Percentiles rank a stretch among this genome's conserved stretches.
phyloP scores from a whole-genome alignment of 2,329 filamentous ascomycete genomes.

The Diaporthe eres region DNA sequence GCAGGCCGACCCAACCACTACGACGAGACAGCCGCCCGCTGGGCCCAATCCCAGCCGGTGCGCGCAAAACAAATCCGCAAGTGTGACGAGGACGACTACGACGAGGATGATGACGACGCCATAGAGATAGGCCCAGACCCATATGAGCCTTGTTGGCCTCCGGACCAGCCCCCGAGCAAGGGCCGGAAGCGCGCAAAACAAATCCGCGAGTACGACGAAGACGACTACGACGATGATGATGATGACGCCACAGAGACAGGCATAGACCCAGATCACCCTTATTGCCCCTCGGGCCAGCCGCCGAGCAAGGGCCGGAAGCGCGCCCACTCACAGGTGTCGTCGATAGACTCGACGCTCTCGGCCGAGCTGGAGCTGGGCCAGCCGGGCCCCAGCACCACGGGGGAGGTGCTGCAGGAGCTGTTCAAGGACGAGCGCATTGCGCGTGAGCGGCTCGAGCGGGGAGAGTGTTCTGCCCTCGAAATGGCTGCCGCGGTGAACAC shows the following conservation, averaged over 20 bases:
- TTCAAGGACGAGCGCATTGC: neutral
- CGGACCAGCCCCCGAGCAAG: too few species aligned
- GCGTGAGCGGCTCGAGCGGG: neutral
- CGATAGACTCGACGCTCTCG: constrained; percentile 10
- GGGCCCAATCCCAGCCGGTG: neutral
- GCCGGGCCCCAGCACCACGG: neutral
- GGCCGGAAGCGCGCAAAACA: neutral
- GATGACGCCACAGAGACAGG: neutral
- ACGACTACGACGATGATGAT: neutral
- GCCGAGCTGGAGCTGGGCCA: constrained; percentile 13
- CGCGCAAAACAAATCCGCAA: neutral
- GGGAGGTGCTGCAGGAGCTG: neutral
- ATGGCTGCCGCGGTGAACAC: constrained; percentile 9
- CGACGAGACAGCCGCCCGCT: constrained; percentile 13
- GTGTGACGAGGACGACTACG: neutral
- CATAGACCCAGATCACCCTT: neutral
- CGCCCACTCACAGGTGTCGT: neutral
- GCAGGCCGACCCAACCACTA: constrained; percentile 3
- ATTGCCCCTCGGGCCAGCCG: too few species aligned
- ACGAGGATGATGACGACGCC: neutral
- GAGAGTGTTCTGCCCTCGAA: neutral
- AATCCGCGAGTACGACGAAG: neutral
- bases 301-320: neutral
- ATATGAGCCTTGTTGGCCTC: neutral
- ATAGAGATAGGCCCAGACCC: neutral